phyloP scores from a whole-genome alignment of 139 green algal genomes.

The Zygnema circumcarinatum region DNA sequence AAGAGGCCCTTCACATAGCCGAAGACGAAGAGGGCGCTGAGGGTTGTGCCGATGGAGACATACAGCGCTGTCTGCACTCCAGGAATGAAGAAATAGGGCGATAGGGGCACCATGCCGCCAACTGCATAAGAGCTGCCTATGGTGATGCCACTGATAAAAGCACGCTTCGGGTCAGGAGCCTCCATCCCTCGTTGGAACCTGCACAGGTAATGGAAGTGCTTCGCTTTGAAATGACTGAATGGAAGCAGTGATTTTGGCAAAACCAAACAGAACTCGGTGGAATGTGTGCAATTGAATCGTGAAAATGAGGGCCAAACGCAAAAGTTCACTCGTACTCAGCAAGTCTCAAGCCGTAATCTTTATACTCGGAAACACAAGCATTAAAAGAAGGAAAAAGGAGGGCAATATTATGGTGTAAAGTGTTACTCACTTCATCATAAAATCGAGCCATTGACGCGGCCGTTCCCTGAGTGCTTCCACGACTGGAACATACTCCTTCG shows the following conservation, averaged over 20 bases:
- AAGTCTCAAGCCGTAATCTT: no score
- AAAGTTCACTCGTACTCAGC: no score
- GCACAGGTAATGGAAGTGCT: no score
- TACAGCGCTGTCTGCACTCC: background rate
- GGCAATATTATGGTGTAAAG: no score
- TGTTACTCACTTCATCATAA: slow-evolving; percentile 23
- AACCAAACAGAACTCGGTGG: no score
- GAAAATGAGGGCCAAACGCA: no score
- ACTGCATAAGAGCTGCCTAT: background rate
- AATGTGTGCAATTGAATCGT: no score
- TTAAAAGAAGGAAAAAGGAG: no score
- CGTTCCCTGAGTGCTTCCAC: background rate
- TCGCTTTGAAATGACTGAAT: no score
- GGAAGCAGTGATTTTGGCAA: no score
- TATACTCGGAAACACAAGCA: no score
- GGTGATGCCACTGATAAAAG: background rate
- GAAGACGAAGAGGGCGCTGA: background rate
- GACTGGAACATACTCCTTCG: background rate
- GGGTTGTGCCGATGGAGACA: background rate
- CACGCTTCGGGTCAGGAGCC: background rate
- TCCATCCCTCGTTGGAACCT: slow-evolving; percentile 11
- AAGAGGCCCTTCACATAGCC: slow-evolving; percentile 12
- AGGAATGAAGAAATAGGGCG: slow-evolving; percentile 9
- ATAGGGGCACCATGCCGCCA: background rate
- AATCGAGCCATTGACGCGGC: background rate